Conservation (phyloP, 164 flowering plant genomes). For the Piper longum region DNA sequence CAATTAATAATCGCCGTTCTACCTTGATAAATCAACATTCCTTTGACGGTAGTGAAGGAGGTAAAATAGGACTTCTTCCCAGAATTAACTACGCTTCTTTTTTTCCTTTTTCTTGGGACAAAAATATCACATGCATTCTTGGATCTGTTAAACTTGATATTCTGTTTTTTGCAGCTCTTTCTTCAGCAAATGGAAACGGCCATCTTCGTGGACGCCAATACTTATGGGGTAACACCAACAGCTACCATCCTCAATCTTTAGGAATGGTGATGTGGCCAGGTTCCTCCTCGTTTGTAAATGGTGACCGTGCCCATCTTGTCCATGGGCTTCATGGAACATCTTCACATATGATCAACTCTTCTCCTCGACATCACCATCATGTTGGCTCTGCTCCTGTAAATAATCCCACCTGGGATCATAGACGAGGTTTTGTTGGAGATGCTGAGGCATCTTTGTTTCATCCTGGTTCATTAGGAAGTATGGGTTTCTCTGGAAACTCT, state of each 20-base stretch:
- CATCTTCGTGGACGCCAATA: slow-evolving; percentile 41
- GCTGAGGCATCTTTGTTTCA: slow-evolving; percentile 53
- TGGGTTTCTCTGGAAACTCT: slow-evolving; percentile 37
- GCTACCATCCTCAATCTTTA: slow-evolving; percentile 39
- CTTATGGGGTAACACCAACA: slow-evolving; percentile 39
- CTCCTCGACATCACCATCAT: slow-evolving; percentile 37
- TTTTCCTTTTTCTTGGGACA: background rate
- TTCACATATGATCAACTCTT: slow-evolving; percentile 40
- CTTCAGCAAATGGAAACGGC: slow-evolving; percentile 51
- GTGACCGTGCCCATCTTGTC: slow-evolving; percentile 28
- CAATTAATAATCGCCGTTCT: slow-evolving; percentile 27
- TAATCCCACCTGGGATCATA: slow-evolving; percentile 73
- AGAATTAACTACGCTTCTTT: background rate
- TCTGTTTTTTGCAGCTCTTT: slow-evolving; percentile 25
- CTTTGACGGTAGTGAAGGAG: slow-evolving; percentile 28
- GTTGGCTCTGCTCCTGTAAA: slow-evolving; percentile 80
- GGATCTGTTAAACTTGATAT: background rate
- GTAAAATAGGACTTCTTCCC: slow-evolving; percentile 16
- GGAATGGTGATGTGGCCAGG: slow-evolving; percentile 53
- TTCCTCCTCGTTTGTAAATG: slow-evolving; percentile 58
- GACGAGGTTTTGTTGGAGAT: slow-evolving; percentile 42
- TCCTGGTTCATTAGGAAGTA: slow-evolving; percentile 62
- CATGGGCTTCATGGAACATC: slow-evolving; percentile 32
- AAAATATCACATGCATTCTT: background rate
- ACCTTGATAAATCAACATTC: slow-evolving; percentile 23